Conservation (phyloP, 495 filamentous ascomycete genomes). For the Hypoxylon subgilvum region DNA sequence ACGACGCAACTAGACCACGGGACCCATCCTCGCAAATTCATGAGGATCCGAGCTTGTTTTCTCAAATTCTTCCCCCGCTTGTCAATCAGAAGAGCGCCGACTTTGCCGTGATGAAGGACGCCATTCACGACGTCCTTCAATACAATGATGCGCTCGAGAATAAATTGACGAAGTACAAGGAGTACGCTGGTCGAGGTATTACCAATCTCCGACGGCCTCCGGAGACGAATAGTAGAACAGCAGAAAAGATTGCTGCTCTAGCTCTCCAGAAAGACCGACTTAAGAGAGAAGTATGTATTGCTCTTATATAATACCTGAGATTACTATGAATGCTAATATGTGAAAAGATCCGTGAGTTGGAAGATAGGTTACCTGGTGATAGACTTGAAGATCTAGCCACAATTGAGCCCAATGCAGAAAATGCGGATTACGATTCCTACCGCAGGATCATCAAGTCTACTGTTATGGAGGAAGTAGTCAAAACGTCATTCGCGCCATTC, state of each 20-base stretch:
- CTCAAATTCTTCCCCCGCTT: background rate
- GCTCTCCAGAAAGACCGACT: slow-evolving; percentile 13
- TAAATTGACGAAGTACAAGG: slow-evolving; percentile 23
- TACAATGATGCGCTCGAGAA: slow-evolving; percentile 32
- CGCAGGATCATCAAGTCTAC: slow-evolving; percentile 1
- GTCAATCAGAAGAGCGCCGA: slow-evolving; percentile 13
- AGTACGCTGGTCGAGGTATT: slow-evolving; percentile 19
- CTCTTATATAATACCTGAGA: background rate
- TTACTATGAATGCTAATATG: slow-evolving; percentile 1
- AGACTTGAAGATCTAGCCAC: background rate
- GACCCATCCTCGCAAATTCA: background rate
- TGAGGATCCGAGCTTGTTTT: slow-evolving; percentile 2
- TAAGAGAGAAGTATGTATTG: slow-evolving; percentile 10
- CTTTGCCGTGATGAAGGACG: background rate
- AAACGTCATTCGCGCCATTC: slow-evolving; percentile 20
- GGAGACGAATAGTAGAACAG: slow-evolving; percentile 2
- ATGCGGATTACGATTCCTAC: background rate
- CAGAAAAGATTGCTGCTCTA: slow-evolving; percentile 16
- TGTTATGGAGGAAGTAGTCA: slow-evolving; percentile 7
- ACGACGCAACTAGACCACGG: background rate
- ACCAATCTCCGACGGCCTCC: slow-evolving; percentile 1
- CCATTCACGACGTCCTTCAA: slow-evolving; percentile 25
- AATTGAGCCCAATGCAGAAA: background rate
- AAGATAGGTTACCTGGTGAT: slow-evolving; percentile 11
- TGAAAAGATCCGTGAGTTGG: slow-evolving; percentile 15